Conservation (phyloP, 805 yeast genomes). For the Starmerella gropengiesseri region DNA sequence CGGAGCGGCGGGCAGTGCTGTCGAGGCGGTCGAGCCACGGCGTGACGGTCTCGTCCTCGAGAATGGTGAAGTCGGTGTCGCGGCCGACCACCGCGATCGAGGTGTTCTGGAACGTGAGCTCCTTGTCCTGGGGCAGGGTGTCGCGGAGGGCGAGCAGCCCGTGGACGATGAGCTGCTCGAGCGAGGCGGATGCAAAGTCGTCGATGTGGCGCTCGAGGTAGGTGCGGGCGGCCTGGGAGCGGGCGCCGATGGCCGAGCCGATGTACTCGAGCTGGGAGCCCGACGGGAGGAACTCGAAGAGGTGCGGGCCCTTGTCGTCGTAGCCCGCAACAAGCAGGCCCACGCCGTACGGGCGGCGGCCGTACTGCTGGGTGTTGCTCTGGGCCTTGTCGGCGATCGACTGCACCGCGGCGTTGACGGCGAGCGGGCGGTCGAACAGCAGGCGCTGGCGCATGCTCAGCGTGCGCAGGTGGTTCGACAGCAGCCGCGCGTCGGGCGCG, state of each 20-base stretch:
- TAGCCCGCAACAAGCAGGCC: slow-evolving; percentile 82
- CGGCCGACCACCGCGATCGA: slow-evolving; percentile 88
- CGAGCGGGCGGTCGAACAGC: slow-evolving; percentile 76
- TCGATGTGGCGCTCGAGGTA: slow-evolving; percentile 81
- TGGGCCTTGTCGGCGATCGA: slow-evolving; percentile 95
- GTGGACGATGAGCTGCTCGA: slow-evolving; percentile 68
- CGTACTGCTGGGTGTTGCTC: slow-evolving; percentile 88
- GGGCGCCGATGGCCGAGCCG: slow-evolving; percentile 95
- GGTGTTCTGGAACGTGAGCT: slow-evolving; percentile 71
- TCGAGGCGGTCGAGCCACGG: slow-evolving; percentile 73
- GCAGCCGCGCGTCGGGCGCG: slow-evolving; percentile 95
- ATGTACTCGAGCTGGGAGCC: slow-evolving; percentile 85
- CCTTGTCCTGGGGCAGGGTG: slow-evolving; percentile 88
- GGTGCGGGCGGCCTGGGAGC: slow-evolving; percentile 97
- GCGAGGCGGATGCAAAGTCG: slow-evolving; percentile 45
- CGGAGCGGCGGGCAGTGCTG: slow-evolving; percentile 42
- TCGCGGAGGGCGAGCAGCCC: slow-evolving; percentile 89
- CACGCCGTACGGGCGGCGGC: slow-evolving; percentile 96
- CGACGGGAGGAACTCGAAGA: slow-evolving; percentile 90
- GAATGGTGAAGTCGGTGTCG: slow-evolving; percentile 58
- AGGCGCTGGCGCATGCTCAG: slow-evolving; percentile 82
- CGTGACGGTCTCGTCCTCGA: slow-evolving; percentile 79
- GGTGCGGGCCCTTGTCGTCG: slow-evolving; percentile 90
- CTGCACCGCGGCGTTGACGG: slow-evolving; percentile 70
- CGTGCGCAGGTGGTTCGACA: slow-evolving; percentile 78